phyloP scores from a whole-genome alignment of 495 filamentous ascomycete genomes.

The Aspergillus biplanus region DNA sequence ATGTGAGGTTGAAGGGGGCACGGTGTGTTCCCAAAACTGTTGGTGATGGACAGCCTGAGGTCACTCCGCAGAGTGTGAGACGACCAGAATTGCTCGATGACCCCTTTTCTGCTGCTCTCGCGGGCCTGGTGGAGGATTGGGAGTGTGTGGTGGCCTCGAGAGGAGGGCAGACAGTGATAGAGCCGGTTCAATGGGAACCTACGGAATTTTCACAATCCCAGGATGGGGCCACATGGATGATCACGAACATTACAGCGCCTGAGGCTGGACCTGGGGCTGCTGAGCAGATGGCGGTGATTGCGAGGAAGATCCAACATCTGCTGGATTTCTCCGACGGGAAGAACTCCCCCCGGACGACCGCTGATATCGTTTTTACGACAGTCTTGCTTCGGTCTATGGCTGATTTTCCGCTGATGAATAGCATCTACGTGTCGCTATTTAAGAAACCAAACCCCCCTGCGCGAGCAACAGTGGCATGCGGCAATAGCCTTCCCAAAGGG shows the following conservation, averaged over 20 bases:
- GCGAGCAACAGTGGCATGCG: conserved; percentile 80
- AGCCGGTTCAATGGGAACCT: conserved; percentile 11
- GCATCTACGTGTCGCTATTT: conserved; percentile 70
- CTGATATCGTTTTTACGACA: conserved; percentile 71
- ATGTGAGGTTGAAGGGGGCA: conserved; percentile 62
- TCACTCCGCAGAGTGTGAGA: conserved; percentile 43
- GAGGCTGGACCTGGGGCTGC: conserved; percentile 41
- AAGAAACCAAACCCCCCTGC: conserved; percentile 79
- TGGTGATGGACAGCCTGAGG: conserved; percentile 30
- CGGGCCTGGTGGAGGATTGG: conserved; percentile 22
- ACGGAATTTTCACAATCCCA: conserved; percentile 15
- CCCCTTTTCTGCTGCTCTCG: conserved; percentile 39
- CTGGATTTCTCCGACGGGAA: conserved; percentile 26
- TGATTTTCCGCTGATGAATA: conserved; percentile 75
- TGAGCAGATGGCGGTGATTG: conserved; percentile 52
- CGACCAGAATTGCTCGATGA: conserved; percentile 51
- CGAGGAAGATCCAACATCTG: conserved; percentile 37
- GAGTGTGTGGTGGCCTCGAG: conserved; percentile 1
- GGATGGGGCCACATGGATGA: conserved; percentile 36
- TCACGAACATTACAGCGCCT: conserved; percentile 49
- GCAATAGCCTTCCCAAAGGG: conserved; percentile 58
- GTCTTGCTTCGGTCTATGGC: conserved; percentile 80
- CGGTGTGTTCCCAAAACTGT: conserved; percentile 55
- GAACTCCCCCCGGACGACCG: conserved; percentile 34
- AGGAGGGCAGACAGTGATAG: background rate